A percentile compares a stretch with the other conserved stretches of the same genome.
Evolutionary conservation across 495 filamentous ascomycete species (phyloP).

Genomic region (Neurospora sp.): DNA sequence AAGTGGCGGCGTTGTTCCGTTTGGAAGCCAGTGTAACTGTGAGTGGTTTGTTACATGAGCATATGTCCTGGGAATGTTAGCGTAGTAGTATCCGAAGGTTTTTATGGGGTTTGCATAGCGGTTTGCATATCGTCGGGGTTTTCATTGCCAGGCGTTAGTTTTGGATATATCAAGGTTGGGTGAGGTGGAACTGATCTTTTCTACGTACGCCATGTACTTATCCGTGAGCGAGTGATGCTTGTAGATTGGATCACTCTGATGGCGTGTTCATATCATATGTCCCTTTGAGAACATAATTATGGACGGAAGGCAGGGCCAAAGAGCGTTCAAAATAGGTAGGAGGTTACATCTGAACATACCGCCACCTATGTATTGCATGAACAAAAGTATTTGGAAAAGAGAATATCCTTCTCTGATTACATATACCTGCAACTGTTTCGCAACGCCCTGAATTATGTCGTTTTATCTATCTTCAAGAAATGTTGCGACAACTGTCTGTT

Average conservation of each 20-base stretch:
- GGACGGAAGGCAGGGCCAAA: no score
- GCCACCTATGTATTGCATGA: neutral
- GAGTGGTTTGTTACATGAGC: slow-evolving; percentile 20
- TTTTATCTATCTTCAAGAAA: no score
- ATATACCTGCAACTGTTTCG: neutral
- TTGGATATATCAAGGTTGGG: neutral
- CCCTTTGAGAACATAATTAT: neutral
- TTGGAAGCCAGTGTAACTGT: slow-evolving; percentile 19
- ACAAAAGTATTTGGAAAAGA: neutral
- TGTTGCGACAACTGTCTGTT: neutral
- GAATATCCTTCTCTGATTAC: neutral
- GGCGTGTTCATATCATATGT: neutral
- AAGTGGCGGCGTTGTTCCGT: slow-evolving; percentile 1
- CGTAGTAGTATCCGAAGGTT: neutral
- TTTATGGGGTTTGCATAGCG: neutral
- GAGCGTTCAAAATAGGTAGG: no score
- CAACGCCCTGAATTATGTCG: no score
- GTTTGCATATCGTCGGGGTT: neutral
- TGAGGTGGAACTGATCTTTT: neutral
- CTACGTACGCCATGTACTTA: neutral
- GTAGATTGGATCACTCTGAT: neutral
- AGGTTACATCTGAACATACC: no score
- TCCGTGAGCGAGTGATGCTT: neutral
- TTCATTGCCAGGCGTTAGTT: neutral
- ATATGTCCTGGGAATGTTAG: neutral